phyloP scores from a whole-genome alignment of 2,329 filamentous ascomycete genomes.

The Penicillium janthinellum region DNA sequence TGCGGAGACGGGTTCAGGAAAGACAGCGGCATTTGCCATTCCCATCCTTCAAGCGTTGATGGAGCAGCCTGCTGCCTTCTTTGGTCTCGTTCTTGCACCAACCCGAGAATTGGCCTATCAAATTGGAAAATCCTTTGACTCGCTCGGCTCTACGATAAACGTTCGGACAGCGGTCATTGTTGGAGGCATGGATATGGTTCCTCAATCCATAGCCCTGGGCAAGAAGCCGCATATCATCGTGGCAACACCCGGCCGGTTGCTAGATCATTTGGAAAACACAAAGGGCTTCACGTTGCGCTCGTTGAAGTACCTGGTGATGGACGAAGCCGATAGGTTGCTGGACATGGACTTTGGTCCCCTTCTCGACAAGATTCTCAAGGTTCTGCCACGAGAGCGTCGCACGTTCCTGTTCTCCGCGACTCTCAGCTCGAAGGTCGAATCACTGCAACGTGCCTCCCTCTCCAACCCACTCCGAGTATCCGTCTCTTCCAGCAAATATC shows the following conservation, averaged over 20 bases:
- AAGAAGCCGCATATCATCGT: constrained; percentile 95
- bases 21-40: constrained; percentile 91
- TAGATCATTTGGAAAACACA: constrained; percentile 95
- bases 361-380: constrained; percentile 89
- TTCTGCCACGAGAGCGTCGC: constrained; percentile 72
- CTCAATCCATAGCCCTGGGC: constrained; percentile 85
- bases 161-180: constrained; percentile 84
- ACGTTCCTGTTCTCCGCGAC: constrained; percentile 95
- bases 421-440: constrained; percentile 91
- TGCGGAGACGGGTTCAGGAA: constrained; percentile 93
- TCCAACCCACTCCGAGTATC: constrained; percentile 81
- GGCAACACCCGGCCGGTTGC: constrained; percentile 82
- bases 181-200: constrained; percentile 93
- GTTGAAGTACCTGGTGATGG: constrained; percentile 89
- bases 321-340: constrained; percentile 87
- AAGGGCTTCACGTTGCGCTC: constrained; percentile 86
- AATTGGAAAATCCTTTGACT: constrained; percentile 85
- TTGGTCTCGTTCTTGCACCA: constrained; percentile 86
- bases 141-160: constrained; percentile 82
- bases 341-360: constrained; percentile 94
- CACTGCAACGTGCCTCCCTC: constrained; percentile 83
- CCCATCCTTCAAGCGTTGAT: constrained; percentile 90
- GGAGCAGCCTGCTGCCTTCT: constrained; percentile 81
- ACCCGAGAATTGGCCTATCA: constrained; percentile 93
- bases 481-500: constrained; percentile 75